A percentile compares a stretch with the other conserved stretches of the same genome.
Conservation (phyloP, 1,284 basidiomycete genomes). For the Microbotryum scabiosae region DNA sequence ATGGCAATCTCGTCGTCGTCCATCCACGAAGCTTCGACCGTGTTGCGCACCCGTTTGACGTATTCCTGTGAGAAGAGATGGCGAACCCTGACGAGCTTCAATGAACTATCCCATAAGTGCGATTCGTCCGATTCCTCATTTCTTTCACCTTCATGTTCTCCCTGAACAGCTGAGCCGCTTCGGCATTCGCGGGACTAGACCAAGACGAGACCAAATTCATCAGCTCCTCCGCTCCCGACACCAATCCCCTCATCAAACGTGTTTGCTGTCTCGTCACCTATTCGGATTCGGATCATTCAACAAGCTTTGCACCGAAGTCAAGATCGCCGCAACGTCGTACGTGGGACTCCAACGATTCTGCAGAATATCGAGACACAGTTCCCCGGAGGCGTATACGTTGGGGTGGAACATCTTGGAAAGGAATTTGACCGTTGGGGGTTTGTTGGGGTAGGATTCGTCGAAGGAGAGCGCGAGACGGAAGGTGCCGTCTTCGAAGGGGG, state of each 20-base stretch:
- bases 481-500: slow-evolving; percentile 96
- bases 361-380: slow-evolving; percentile 93
- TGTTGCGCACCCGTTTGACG: slow-evolving; percentile 40
- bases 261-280: slow-evolving; percentile 42
- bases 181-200: slow-evolving; percentile 87
- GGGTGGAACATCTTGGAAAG: slow-evolving; percentile 86
- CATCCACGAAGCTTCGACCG: slow-evolving; percentile 83
- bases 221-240: background rate
- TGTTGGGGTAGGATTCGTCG: slow-evolving; percentile 97
- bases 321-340: slow-evolving; percentile 95
- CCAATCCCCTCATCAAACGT: too few species aligned
- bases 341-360: slow-evolving; percentile 98
- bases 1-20: slow-evolving; percentile 43
- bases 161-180: slow-evolving; percentile 88
- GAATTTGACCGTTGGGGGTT: slow-evolving; percentile 94
- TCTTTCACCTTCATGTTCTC: slow-evolving; percentile 82
- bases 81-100: background rate
- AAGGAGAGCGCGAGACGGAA: slow-evolving; percentile 94
- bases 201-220: background rate
- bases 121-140: slow-evolving; percentile 66
- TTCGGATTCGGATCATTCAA: slow-evolving; percentile 97
- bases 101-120: slow-evolving; percentile 45
- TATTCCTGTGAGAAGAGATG: slow-evolving; percentile 20
- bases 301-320: slow-evolving; percentile 90
- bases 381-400: slow-evolving; percentile 96